phyloP scores from a whole-genome alignment of 305 asterid genomes.

The Caryopteris hybrid region DNA sequence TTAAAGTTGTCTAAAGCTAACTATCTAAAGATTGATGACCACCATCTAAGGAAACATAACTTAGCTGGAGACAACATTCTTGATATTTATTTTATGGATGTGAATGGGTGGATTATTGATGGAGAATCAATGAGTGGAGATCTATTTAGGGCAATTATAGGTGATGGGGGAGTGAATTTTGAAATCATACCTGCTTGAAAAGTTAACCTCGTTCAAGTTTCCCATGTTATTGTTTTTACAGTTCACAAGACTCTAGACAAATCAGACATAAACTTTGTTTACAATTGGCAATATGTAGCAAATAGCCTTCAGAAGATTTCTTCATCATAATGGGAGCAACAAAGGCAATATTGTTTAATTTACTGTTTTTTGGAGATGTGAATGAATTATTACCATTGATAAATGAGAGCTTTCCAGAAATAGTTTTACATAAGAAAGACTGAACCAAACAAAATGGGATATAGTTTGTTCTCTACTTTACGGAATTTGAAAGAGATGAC shows the following conservation, averaged over 20 bases:
- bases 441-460: slow-evolving; percentile 44
- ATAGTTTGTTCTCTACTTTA: slow-evolving; percentile 30
- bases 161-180: slow-evolving; percentile 44
- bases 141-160: slow-evolving; percentile 39
- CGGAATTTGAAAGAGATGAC: slow-evolving; percentile 6
- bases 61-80: slow-evolving; percentile 34
- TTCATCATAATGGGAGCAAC: slow-evolving; percentile 23
- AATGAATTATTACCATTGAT: slow-evolving; percentile 23
- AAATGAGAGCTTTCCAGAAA: slow-evolving; percentile 30
- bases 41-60: slow-evolving; percentile 30
- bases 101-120: slow-evolving; percentile 20
- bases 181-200: slow-evolving; percentile 37
- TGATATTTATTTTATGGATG: slow-evolving; percentile 33
- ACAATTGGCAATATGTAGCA: slow-evolving; percentile 33
- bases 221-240: slow-evolving; percentile 27
- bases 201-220: slow-evolving; percentile 32
- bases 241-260: slow-evolving; percentile 10
- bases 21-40: too few species aligned
- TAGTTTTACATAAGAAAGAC: slow-evolving; percentile 25
- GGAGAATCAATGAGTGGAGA: slow-evolving; percentile 33
- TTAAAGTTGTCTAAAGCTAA: too few species aligned
- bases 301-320: slow-evolving; percentile 23
- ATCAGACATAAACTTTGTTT: slow-evolving; percentile 3
- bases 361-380: slow-evolving; percentile 29
- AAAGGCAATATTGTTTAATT: slow-evolving; percentile 21